phyloP scores from a whole-genome alignment of 2,329 filamentous ascomycete genomes.

The Cladosporium phlei region DNA sequence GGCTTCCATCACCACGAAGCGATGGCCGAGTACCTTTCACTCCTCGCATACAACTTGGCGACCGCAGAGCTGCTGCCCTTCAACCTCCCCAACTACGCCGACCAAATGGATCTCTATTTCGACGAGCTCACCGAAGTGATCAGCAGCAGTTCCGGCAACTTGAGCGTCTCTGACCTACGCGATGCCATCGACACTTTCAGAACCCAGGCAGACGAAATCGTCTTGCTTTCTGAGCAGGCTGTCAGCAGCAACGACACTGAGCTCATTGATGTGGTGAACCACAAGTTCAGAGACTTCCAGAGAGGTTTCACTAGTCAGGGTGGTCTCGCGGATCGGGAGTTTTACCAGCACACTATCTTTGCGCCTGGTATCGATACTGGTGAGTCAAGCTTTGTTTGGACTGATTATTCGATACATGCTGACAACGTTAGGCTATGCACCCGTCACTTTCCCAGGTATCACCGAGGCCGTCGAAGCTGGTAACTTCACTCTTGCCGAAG shows the following conservation, averaged over 20 bases:
- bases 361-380: constrained; percentile 41
- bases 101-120: constrained; percentile 36
- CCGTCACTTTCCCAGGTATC: constrained; percentile 59
- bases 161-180: constrained; percentile 39
- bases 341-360: constrained; percentile 45
- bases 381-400: constrained; percentile 8
- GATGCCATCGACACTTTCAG: constrained; percentile 42
- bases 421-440: constrained; percentile 56
- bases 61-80: constrained; percentile 39
- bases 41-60: constrained; percentile 40
- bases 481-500: constrained; percentile 17
- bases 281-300: constrained; percentile 43
- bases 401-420: neutral
- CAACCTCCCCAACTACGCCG: constrained; percentile 40
- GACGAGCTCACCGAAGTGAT: constrained; percentile 29
- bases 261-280: constrained; percentile 38
- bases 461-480: constrained; percentile 45
- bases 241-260: constrained; percentile 20
- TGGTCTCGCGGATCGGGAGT: constrained; percentile 42
- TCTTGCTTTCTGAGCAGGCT: constrained; percentile 15
- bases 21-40: constrained; percentile 42
- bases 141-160: constrained; percentile 41
- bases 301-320: constrained; percentile 43
- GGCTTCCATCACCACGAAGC: constrained; percentile 47
- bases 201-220: constrained; percentile 36